Evolutionary conservation across 805 yeast genomes (phyloP).

Genomic region (Zygosaccharomyces lentus): DNA sequence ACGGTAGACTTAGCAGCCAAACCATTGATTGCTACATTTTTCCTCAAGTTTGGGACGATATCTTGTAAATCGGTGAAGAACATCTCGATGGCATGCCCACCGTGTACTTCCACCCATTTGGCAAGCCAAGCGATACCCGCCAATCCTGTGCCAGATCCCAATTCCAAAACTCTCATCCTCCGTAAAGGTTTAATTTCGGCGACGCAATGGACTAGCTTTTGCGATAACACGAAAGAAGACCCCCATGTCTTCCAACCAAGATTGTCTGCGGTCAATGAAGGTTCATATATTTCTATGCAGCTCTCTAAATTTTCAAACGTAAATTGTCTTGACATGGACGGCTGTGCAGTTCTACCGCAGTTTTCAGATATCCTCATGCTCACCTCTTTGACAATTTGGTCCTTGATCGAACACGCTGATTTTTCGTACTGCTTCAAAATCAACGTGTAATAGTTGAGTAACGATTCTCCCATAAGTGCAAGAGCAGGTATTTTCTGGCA

Average conservation of each 20-base stretch:
- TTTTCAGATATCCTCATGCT: constrained; percentile 69
- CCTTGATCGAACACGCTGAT: constrained; percentile 38
- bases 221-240: constrained; percentile 67
- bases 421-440: constrained; percentile 34
- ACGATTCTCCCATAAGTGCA: constrained; percentile 48
- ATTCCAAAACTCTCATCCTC: constrained; percentile 48
- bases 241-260: constrained; percentile 97
- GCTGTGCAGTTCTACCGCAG: constrained; percentile 81
- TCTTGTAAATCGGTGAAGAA: constrained; percentile 74
- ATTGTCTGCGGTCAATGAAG: constrained; percentile 80
- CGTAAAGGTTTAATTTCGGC: background rate
- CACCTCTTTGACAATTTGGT: constrained; percentile 48
- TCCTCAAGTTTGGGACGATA: constrained; percentile 61
- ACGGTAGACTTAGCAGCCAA: constrained; percentile 35
- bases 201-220: constrained; percentile 40
- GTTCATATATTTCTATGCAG: constrained; percentile 55
- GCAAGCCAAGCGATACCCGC: constrained; percentile 65
- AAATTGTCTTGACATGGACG: constrained; percentile 61
- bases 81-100: constrained; percentile 42
- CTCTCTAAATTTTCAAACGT: constrained; percentile 38
- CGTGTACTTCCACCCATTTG: constrained; percentile 35
- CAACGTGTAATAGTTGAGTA: constrained; percentile 39
- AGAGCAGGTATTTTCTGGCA: constrained; percentile 30
- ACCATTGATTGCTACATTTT: constrained; percentile 55
- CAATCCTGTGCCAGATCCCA: constrained; percentile 96